Evolutionary conservation across 2,329 filamentous ascomycete species (phyloP).

Genomic region (Zasmidium citrigriseum): DNA sequence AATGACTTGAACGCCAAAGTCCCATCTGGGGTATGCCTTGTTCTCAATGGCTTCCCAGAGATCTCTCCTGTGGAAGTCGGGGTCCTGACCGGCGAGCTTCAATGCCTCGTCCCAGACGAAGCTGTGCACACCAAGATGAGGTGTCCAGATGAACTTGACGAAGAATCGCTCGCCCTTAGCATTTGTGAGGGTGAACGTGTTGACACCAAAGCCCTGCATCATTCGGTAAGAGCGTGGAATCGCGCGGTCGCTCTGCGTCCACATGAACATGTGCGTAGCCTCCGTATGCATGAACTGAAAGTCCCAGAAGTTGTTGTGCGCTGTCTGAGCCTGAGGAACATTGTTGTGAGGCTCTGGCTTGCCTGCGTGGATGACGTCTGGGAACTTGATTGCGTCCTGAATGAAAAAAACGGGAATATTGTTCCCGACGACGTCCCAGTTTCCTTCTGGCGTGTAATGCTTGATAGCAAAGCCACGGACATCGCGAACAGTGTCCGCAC

Average conservation of each 20-base stretch:
- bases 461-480: conserved; percentile 78
- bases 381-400: conserved; percentile 74
- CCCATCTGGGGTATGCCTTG: conserved; percentile 73
- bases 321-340: conserved; percentile 69
- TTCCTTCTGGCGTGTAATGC: conserved; percentile 76
- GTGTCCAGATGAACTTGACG: conserved; percentile 77
- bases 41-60: conserved; percentile 72
- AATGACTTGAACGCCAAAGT: conserved; percentile 78
- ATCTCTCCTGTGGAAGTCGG: conserved; percentile 81
- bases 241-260: conserved; percentile 68
- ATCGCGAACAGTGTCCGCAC: conserved; percentile 80
- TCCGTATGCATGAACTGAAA: conserved; percentile 69
- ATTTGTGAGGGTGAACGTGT: conserved; percentile 71
- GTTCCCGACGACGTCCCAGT: conserved; percentile 68
- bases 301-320: conserved; percentile 65
- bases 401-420: conserved; percentile 77
- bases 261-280: conserved; percentile 61
- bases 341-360: conserved; percentile 72
- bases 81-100: conserved; percentile 73
- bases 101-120: conserved; percentile 79
- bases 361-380: conserved; percentile 62
- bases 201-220: conserved; percentile 86
- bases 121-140: conserved; percentile 73
- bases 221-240: conserved; percentile 65
- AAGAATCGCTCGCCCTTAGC: conserved; percentile 69